phyloP scores from a whole-genome alignment of 805 yeast species.

The Jamesozyma rosinii region DNA sequence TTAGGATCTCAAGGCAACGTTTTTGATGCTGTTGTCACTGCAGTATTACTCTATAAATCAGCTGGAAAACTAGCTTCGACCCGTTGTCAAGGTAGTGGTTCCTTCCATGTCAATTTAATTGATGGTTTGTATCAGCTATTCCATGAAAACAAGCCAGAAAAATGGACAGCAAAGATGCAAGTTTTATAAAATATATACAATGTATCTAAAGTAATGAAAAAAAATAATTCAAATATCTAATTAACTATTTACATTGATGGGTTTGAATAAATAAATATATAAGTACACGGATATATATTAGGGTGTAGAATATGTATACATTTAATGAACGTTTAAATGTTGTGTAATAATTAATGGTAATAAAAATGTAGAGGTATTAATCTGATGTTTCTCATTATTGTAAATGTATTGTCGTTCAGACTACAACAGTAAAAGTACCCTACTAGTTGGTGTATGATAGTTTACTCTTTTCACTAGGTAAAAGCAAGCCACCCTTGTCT shows the following conservation, averaged over 20 bases:
- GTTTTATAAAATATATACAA: neutral
- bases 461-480: slow-evolving; percentile 53
- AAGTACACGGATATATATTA: neutral
- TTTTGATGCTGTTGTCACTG: slow-evolving; percentile 43
- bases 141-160: slow-evolving; percentile 17
- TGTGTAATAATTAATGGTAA: no score
- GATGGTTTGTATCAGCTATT: slow-evolving; percentile 25
- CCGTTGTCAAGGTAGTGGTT: slow-evolving; percentile 31
- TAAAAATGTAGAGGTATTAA: no score
- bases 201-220: no score
- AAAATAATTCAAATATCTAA: no score
- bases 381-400: no score
- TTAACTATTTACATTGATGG: slow-evolving; percentile 1
- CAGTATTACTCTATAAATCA: slow-evolving; percentile 48
- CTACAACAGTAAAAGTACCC: neutral
- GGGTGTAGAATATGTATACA: neutral
- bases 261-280: neutral
- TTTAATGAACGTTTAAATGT: no score
- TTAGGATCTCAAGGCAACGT: slow-evolving; percentile 28
- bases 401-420: neutral
- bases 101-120: slow-evolving; percentile 24
- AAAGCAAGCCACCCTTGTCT: slow-evolving; percentile 33
- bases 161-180: slow-evolving; percentile 19
- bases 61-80: slow-evolving; percentile 51
- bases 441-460: slow-evolving; percentile 41